A percentile compares a stretch with the other conserved stretches of the same genome.
Conservation (phyloP, 2,329 filamentous ascomycete species). For the Cercospora sp. region DNA sequence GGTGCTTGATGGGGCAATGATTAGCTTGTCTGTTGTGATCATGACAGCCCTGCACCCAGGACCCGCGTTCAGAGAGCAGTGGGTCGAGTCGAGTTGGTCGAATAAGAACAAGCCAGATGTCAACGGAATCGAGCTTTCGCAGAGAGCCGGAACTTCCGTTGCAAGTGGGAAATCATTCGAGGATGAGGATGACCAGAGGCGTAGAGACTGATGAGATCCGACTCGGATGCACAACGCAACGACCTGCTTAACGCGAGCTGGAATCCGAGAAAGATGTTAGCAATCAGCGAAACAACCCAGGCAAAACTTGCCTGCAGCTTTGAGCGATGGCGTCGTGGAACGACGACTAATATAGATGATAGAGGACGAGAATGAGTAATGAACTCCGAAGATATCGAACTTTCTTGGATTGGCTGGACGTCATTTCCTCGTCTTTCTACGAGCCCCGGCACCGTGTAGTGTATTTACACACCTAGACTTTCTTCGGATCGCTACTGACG, state of each 20-base stretch:
- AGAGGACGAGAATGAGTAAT: not conserved
- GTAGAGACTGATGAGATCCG: not conserved
- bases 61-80: slow-evolving; percentile 32
- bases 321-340: not conserved
- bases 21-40: slow-evolving; percentile 47
- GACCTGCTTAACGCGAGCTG: not conserved
- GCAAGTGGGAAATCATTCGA: not conserved
- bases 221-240: not conserved
- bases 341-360: not conserved
- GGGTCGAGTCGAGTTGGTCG: slow-evolving; percentile 32
- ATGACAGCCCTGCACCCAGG: slow-evolving; percentile 54
- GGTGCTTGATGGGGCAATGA: slow-evolving; percentile 56
- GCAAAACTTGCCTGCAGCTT: not conserved
- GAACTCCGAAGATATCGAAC: not conserved
- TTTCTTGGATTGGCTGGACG: not conserved
- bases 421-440: not conserved
- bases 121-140: not conserved
- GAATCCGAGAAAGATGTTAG: not conserved
- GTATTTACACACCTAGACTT: slow-evolving; percentile 13
- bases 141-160: not conserved
- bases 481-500: slow-evolving; percentile 29
- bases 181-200: not conserved
- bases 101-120: not conserved
- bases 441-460: not conserved
- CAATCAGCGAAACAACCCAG: not conserved